Base-by-base conservation (phyloP, 768 basidiomycete species). In the Auricularia sp. region DNA sequence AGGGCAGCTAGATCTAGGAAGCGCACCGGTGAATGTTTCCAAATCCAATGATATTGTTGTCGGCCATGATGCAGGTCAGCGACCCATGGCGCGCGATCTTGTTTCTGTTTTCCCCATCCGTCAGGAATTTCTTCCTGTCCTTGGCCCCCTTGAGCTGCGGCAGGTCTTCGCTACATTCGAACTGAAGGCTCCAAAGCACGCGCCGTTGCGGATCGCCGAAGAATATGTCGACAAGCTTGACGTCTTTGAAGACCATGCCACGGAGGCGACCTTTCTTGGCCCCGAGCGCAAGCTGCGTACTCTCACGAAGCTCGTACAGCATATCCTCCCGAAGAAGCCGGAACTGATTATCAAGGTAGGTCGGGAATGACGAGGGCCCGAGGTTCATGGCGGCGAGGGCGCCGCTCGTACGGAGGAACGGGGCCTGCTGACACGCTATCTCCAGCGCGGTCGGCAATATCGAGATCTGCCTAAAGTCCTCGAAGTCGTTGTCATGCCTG, bases 401-500 rank as follows among this genome's bases (percentile, higher is more conserved):
- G 3, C 74, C 67, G 6, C 77, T 77, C 1, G 79, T 76, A 3
- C 83, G 79, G 18, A 86, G 67, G 66, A 84, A 87, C 0, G 87
- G 75, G 1, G 62, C 66, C 39, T 80, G 77, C 3, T 66, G 71
- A 42, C 74, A 86, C 1, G 65, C 66, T 3, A 87, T 71, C 70
- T 89, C 87, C 51, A 83, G 80, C 0, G 83, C 78, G 5, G 85
- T 85, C 1, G 87, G 87, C 4, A 86, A 73, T 53, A 89, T 84
- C n/a, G 82, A 72, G 23, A 88, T 85, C 8, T 80, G 66, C 5
- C 82, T 81, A 66, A 86, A 88, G 62, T 87, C 79, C 14, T 72
- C 72, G 59, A 83, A 83, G 70, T 89, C 87, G 62, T 89, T 88
- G 67, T 87, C 86, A 64, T 88, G 87, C 3, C 87, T 78, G 3